Evolutionary conservation across 2,329 filamentous ascomycete genomes (phyloP), one percentile per base, ranked within the genome.

Genomic region (Hirsutella thompsonii): DNA sequence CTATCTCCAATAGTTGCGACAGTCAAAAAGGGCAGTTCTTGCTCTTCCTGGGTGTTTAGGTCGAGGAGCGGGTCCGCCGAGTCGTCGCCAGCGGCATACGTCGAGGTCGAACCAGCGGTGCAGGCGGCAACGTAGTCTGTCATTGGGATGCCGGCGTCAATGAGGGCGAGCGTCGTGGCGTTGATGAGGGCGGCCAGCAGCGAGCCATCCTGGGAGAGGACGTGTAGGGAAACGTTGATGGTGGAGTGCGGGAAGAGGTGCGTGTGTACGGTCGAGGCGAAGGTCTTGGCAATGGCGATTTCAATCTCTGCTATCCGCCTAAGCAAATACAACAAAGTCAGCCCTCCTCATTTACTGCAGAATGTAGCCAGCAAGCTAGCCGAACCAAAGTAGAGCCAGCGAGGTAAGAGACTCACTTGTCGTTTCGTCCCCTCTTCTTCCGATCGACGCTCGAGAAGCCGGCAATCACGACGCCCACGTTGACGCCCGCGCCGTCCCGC

Each of bases 131-230:
- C 75, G 57, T 95, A 93, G 56, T 94, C 87, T 3, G 80, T 79
- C 89, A 96, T 95, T 20, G 92, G 92, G 18, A 98, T 82, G 40
- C 92, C 92, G 1, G 92, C 92, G 57, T 98, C 92, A 46, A 96
- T 81, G 19, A 96, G 76, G 0, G 92, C 92, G 11, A 98, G 76
- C 0, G 90, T 94, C 0, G 84, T 77, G 4, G 92, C 92, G 55
- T 98, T 98, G 51, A 96, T 70, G 36, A 90, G 86, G 0, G 88
- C 83, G 0, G 90, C 88, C 18, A 98, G 79, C 3, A 96, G 72
- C 1, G 84, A 89, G 21, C 92, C 92, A 59, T 98, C 92, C 50
- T 93, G 81, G 0, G 82, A 84, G 36, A 98, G 78, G 29, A 98
- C 79, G 58, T 94, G 86, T 2, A 98, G 72, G 20, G 82, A 81